Percentiles rank a stretch among this genome's conserved stretches.
Evolutionary conservation across 257 asterid species (phyloP).

Genomic region (Fraxinus americana): DNA sequence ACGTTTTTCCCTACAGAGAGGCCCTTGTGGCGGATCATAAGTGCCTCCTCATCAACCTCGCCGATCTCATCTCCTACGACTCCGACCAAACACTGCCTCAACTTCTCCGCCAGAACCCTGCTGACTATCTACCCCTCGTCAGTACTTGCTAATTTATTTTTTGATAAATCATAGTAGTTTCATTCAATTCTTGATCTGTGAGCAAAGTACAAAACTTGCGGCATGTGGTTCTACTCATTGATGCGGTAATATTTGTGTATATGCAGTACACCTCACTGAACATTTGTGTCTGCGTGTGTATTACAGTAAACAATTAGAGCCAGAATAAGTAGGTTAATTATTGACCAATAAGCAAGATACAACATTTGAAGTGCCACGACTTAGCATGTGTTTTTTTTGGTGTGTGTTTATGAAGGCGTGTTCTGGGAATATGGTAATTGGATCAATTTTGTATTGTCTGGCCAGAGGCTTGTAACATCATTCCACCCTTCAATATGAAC

Average conservation of each 20-base stretch:
- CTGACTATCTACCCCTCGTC: constrained; percentile 91
- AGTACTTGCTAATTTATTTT: background rate
- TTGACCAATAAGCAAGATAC: background rate
- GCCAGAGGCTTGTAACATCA: background rate
- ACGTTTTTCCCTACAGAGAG: constrained; percentile 88
- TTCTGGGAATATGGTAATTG: background rate
- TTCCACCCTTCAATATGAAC: background rate
- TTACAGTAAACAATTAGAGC: background rate
- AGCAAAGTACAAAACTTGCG: background rate
- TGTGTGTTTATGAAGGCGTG: background rate
- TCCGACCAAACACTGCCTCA: constrained; percentile 79
- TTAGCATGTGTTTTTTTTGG: background rate
- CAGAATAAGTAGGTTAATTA: background rate
- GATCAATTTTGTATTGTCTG: background rate
- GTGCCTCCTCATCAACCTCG: constrained; percentile 63
- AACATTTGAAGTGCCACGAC: background rate
- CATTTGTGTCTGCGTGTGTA: background rate
- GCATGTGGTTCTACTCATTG: background rate
- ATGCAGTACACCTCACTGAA: background rate
- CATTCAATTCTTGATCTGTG: background rate
- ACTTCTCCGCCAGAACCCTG: constrained; percentile 82
- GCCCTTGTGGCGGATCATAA: constrained; percentile 76
- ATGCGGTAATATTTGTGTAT: background rate
- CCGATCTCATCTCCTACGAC: constrained; percentile 89
- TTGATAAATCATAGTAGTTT: background rate